Conservation (phyloP, 768 basidiomycete species). For the Agrocybe praecox region DNA sequence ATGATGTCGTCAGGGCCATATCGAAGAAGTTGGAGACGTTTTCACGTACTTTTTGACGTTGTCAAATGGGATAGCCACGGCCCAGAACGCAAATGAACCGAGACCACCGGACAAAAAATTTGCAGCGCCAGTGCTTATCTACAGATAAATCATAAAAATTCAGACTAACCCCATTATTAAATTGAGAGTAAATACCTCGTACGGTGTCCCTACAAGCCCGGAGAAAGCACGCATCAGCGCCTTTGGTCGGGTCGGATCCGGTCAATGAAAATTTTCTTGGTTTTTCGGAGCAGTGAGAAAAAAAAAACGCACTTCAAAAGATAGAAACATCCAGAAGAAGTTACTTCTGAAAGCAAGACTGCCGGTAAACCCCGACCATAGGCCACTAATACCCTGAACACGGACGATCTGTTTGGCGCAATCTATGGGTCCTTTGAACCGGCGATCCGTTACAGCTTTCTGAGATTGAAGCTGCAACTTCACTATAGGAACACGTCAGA, state of each 20-base stretch:
- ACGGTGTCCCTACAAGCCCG: constrained; percentile 56
- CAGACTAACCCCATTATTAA: constrained; percentile 1
- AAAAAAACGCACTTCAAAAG: constrained; percentile 52
- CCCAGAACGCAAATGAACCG: constrained; percentile 66
- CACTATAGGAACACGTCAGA: constrained; percentile 38
- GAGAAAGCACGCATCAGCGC: constrained; percentile 63
- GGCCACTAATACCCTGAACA: constrained; percentile 61
- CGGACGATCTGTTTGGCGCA: constrained; percentile 65
- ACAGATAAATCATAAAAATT: constrained; percentile 4
- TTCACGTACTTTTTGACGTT: constrained; percentile 76
- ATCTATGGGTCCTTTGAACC: constrained; percentile 68
- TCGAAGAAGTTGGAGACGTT: not conserved
- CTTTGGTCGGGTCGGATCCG: constrained; percentile 31
- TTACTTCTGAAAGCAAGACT: constrained; percentile 73
- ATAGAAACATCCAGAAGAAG: constrained; percentile 82
- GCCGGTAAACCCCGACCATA: constrained; percentile 79
- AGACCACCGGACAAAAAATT: constrained; percentile 71
- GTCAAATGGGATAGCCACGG: constrained; percentile 73
- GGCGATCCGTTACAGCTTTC: constrained; percentile 48
- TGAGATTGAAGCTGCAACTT: constrained; percentile 71
- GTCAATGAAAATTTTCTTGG: constrained; percentile 17
- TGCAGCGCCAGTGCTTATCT: constrained; percentile 64
- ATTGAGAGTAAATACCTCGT: constrained; percentile 48
- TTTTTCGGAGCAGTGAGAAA: not conserved
- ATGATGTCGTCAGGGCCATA: constrained; percentile 3